Base-by-base conservation (phyloP, 805 yeast species). In the Pachysolen tannophilus region DNA sequence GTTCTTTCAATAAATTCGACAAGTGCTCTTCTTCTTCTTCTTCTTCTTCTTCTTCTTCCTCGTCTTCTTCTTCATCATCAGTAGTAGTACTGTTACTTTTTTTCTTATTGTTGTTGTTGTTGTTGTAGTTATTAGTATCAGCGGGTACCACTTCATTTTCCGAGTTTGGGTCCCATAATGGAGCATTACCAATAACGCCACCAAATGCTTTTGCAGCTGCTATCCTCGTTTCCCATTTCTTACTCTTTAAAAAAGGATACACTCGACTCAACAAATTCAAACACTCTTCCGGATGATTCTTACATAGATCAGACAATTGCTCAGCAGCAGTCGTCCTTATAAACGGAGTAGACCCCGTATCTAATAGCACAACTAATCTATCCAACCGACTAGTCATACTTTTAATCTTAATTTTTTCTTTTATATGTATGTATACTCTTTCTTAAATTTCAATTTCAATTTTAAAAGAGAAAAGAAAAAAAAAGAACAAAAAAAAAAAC, bases 251-350 rank as follows among this genome's bases (percentile, higher is more conserved):
- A 53, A 78, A 92, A 0, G 99, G 97, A 48, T 87, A 85, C 1
- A 92, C 95, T 40, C 97, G 69, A 11, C 95, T 85, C 23, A 92
- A 61, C 28, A 92, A 61, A 39, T 81, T 81, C 35, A 86, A 67
- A 15, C 84, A 75, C 49, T 92, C 97, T 50, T 90, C 97, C 0
- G 97, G 96, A 50, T 92, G 97, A 28, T 82, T 82, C 55, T 82
- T 82, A 19, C 96, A 97, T 26, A 94, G 68, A 46, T 90, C 97
- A 5, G 95, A 85, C 45, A 92, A 67, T 60, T 92, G 99, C 50
- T 90, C 96, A 2, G 97, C 97, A 1, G 98, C 99, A 8, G 96
- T 85, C 51, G 85, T 86, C 45, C 97, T 72, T 29, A 92, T 92
- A 53, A 86, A 82, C 26, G 84, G 84, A 5, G 97, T 86, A 9